Evolutionary conservation across 331 rosid species (phyloP).

Genomic region (Malus hybrid): DNA sequence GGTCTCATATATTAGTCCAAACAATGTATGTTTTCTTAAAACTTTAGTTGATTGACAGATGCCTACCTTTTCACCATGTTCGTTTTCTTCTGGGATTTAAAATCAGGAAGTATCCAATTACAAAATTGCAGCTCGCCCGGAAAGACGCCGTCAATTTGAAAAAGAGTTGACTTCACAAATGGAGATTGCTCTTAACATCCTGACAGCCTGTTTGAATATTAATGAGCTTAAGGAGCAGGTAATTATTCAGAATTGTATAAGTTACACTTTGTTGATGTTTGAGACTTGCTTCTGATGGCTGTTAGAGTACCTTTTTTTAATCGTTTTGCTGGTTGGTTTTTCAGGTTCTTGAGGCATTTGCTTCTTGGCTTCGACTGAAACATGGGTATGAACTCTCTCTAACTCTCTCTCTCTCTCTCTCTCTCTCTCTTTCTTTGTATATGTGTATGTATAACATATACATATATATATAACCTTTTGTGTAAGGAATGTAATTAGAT

Average conservation of each 20-base stretch:
- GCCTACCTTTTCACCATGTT: background rate
- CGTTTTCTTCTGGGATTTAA: constrained; percentile 18
- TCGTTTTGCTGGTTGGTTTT: constrained; percentile 17
- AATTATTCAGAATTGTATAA: constrained; percentile 1
- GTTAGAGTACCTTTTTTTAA: constrained; percentile 12
- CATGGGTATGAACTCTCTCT: constrained; percentile 65
- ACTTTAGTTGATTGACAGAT: background rate
- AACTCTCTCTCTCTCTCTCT: background rate
- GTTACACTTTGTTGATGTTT: background rate
- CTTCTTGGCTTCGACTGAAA: constrained; percentile 98
- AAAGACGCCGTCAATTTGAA: constrained; percentile 95
- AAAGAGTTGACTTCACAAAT: constrained; percentile 92
- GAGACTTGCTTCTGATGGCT: background rate
- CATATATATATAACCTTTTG: background rate
- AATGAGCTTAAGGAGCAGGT: constrained; percentile 98
- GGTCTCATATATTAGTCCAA: background rate
- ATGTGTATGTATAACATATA: background rate
- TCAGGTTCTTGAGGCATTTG: constrained; percentile 99
- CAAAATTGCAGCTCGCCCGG: constrained; percentile 98
- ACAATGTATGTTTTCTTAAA: background rate
- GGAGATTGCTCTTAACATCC: constrained; percentile 79
- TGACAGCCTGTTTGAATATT: constrained; percentile 86
- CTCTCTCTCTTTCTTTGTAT: background rate
- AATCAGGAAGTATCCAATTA: constrained; percentile 85
- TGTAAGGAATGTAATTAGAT: no score